phyloP scores from a whole-genome alignment of 1,284 basidiomycete species.

The Heterobasidion irregulare region DNA sequence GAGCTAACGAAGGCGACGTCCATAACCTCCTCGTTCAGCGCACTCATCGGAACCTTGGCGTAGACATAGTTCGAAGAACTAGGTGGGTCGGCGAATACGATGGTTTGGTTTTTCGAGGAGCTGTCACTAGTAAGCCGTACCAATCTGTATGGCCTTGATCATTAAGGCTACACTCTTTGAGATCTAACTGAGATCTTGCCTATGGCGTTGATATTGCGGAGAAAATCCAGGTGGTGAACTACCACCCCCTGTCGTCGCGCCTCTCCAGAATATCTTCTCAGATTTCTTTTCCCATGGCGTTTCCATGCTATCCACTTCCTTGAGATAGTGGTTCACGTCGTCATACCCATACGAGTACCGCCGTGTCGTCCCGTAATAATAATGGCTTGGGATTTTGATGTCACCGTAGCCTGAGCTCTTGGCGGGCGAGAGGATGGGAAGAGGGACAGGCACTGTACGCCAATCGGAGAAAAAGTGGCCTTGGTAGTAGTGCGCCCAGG shows the following conservation, averaged over 20 bases:
- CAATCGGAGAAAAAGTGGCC: slow-evolving; percentile 96
- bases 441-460: slow-evolving; percentile 77
- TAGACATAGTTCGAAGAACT: slow-evolving; percentile 52
- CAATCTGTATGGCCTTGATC: slow-evolving; percentile 37
- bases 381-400: slow-evolving; percentile 89
- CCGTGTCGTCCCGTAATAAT: slow-evolving; percentile 80
- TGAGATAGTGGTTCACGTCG: slow-evolving; percentile 56
- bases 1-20: slow-evolving; percentile 84
- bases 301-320: slow-evolving; percentile 75
- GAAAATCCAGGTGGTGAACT: slow-evolving; percentile 81
- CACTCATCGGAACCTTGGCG: slow-evolving; percentile 48
- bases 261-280: slow-evolving; percentile 76
- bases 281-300: slow-evolving; percentile 74
- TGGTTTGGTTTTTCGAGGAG: slow-evolving; percentile 48
- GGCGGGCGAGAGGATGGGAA: slow-evolving; percentile 88
- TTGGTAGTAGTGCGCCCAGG: slow-evolving; percentile 79
- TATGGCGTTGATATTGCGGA: slow-evolving; percentile 81
- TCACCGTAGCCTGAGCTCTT: slow-evolving; percentile 80
- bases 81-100: slow-evolving; percentile 72
- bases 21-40: slow-evolving; percentile 78
- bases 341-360: slow-evolving; percentile 92
- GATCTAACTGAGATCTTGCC: slow-evolving; percentile 31
- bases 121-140: slow-evolving; percentile 70
- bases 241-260: slow-evolving; percentile 89
- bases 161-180: background rate